Evolutionary conservation across 2,329 filamentous ascomycete species (phyloP), one percentile per base, ranked within the genome.

Genomic region (Hirsutella thompsonii): DNA sequence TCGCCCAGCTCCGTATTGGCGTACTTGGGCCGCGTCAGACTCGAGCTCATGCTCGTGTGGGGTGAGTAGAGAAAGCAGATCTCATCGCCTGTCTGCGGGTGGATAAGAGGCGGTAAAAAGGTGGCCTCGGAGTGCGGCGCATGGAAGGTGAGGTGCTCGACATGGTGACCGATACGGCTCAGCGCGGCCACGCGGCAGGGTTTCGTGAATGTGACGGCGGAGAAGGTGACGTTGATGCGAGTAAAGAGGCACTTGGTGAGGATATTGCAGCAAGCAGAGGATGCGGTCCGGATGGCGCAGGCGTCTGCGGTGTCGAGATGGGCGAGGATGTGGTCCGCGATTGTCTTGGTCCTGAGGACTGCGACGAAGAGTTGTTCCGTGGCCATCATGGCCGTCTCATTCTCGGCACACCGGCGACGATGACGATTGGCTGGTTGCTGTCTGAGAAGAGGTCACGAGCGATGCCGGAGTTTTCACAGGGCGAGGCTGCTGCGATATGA

Each of bases 51-150:
- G 33, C 78, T 78, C 3, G 75, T 76, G 53, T 87, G 81, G 14
- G 88, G 87, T 42, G 77, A 82, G 64, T 94, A 94, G 38, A 88
- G 66, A 60, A 93, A 94, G 51, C 69, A 76, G 54, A 86, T 76
- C 66, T 94, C 85, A 46, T 77, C 76, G 35, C 87, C 86, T 9
- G 79, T 87, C 46, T 70, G 59, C 3, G 84, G 83, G 55, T 93
- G 81, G 32, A 94, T 70, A 36, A 94, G 72, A n/a, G 87, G 87
- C 14, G 87, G 83, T 8, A 94, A 69, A 55, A 89, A 89, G 34
- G 84, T 92, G 40, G 83, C 75, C n/a, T 75, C 65, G 5, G 76
- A 78, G 61, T 93, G 86, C 21, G 84, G 74, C 49, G 93, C 74
- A 55, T 70, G 72, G 63, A 94, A 93, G 43, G 75, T 83, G 41